A percentile compares a stretch with the other conserved stretches of the same genome.
These are phyloP conservation scores for Fusarium armeniacum DNA, from an alignment of 2,329 filamentous ascomycete species.

Conservation along the genomic window DNA sequence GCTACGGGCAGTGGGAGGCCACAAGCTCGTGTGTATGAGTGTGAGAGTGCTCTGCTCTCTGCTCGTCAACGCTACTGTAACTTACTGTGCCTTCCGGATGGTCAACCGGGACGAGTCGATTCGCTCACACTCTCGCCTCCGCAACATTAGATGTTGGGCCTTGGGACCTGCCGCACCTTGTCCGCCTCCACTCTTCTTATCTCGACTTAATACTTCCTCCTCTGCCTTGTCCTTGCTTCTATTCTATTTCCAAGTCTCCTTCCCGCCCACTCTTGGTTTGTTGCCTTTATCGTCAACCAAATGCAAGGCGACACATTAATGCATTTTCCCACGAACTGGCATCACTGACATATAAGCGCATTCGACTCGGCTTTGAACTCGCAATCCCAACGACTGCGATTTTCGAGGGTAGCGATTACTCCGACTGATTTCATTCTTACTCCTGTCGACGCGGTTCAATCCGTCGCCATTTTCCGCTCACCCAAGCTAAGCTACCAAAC, in stretches of 20 bases:
- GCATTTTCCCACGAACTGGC: slow-evolving; percentile 1
- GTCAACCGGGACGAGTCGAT: slow-evolving; percentile 44
- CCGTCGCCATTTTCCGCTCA: slow-evolving; percentile 5
- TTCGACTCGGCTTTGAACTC: not conserved
- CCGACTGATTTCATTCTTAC: slow-evolving; percentile 8
- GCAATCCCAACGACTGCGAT: slow-evolving; percentile 17
- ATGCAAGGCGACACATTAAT: slow-evolving; percentile 10
- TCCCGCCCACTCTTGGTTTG: slow-evolving; percentile 4
- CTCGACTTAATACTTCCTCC: slow-evolving; percentile 38
- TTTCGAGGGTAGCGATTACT: slow-evolving; percentile 11
- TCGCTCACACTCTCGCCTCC: slow-evolving; percentile 50
- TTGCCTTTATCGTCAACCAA: slow-evolving; percentile 23
- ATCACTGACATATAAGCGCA: slow-evolving; percentile 14
- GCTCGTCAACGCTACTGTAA: slow-evolving; percentile 35
- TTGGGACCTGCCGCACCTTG: slow-evolving; percentile 50
- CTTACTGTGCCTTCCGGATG: slow-evolving; percentile 42
- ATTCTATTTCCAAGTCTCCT: slow-evolving; percentile 31
- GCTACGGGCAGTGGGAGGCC: slow-evolving; percentile 41
- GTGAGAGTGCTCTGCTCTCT: slow-evolving; percentile 21
- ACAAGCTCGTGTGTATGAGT: slow-evolving; percentile 31
- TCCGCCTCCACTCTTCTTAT: slow-evolving; percentile 47
- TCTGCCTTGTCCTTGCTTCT: slow-evolving; percentile 27
- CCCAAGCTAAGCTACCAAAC: slow-evolving; percentile 6
- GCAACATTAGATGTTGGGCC: slow-evolving; percentile 50
- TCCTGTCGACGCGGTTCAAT: slow-evolving; percentile 1